Evolutionary conservation across 139 green algal genomes (phyloP), one percentile per base, ranked within the genome.

Genomic region (Asterochloris sp.): DNA sequence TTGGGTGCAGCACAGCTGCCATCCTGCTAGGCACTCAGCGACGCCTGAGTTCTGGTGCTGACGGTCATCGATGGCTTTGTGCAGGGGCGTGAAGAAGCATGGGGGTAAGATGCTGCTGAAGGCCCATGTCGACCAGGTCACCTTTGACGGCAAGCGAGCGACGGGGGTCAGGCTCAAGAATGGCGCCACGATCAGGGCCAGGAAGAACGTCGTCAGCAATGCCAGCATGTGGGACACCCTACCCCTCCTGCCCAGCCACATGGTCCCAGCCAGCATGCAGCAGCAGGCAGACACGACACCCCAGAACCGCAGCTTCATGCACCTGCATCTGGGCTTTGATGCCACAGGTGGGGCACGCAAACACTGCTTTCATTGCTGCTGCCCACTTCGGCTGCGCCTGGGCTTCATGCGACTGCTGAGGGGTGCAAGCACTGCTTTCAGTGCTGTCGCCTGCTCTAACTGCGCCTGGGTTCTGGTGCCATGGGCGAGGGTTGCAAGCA

Each of bases 311-410:
- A 96, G 88, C 78, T 99, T 99, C 90, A 98, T 99, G 93, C 97
- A 99, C 89, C 87, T 99, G 6, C 96, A 99, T 85, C n/a, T 98
- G 10, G 97, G 92, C 23, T 96, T 97, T 82, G 94, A 98, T 74
- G 89, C 86, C 10, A 85, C 87, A 82, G 93, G 91, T 92, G 76
- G n/a, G 74, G 12, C 11, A 21, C 8, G n/a, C 24, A 19, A 54
- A 76, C 24, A 1, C 26, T 38, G 6, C 4, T 6, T 54, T 54
- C 38, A 54, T 54, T 54, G 38, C 38, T 54, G 38, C 38, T 54
- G 38, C 6, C 38, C 38, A 54, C 38, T 6, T 54, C 38, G 38
- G 6, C 38, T 54, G 38, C 38, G 38, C 38, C 38, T 54, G 38
- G 38, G 38, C 4, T 54, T 54, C 6, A 6, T 54, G 38, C 38